phyloP scores from a whole-genome alignment of 805 yeast species.

The Yarrowia alimentaria region DNA sequence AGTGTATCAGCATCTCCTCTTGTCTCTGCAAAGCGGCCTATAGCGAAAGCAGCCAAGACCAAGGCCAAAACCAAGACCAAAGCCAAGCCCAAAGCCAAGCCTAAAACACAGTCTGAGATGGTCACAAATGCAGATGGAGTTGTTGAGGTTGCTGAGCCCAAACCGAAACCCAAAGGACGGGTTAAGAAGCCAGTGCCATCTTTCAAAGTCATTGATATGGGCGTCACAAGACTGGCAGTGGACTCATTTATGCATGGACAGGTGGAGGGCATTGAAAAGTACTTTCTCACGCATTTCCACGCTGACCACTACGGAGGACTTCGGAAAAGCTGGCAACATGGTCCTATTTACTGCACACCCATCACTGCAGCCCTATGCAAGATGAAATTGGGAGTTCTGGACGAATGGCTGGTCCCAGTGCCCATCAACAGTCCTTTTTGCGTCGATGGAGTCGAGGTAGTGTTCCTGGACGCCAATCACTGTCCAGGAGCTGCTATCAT shows the following conservation, averaged over 20 bases:
- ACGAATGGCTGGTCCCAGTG: constrained; percentile 44
- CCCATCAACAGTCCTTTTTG: constrained; percentile 46
- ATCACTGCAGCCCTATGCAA: constrained; percentile 62
- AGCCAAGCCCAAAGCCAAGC: no score
- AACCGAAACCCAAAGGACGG: neutral
- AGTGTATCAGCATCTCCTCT: no score
- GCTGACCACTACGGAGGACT: constrained; percentile 93
- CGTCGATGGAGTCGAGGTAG: constrained; percentile 50
- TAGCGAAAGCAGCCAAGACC: neutral
- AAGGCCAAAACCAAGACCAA: no score
- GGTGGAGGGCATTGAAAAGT: constrained; percentile 37
- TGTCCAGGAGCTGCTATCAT: constrained; percentile 94
- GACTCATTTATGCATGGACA: constrained; percentile 43
- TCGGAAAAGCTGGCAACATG: constrained; percentile 70
- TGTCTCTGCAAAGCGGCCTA: no score
- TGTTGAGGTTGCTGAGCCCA: neutral
- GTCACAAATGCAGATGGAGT: neutral
- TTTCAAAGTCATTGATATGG: constrained; percentile 39
- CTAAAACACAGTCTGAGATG: no score
- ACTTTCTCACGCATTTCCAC: constrained; percentile 67
- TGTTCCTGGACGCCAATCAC: constrained; percentile 82
- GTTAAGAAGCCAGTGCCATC: constrained; percentile 34
- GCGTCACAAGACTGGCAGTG: constrained; percentile 38
- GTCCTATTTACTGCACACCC: constrained; percentile 67
- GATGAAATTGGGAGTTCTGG: constrained; percentile 54